Base-by-base conservation (phyloP, 73 alveolate species). In the Stentor roeselii region DNA sequence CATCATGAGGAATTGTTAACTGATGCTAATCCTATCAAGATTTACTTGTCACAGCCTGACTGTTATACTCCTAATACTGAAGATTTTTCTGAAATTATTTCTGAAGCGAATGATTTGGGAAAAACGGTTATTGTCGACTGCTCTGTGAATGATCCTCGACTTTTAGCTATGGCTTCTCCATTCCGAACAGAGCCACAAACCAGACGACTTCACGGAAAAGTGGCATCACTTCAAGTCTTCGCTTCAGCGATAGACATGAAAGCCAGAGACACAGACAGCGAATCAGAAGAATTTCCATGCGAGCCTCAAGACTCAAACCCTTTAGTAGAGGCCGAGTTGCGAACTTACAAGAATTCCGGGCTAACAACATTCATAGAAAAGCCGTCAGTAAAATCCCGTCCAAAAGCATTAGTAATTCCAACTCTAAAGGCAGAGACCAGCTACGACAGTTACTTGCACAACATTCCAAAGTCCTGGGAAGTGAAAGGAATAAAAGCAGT, bases 381-480 rank as follows among this genome's bases (percentile, higher is more conserved):
- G 21, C 30, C 6, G 21, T 21, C 6, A 50, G 21, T 6, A 27
- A n/a, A 40, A 67, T 32, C 50, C 34, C 21, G 80, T 21, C 80
- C 37, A 1, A 36, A 67, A 2, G 37, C 37, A 32, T 34, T 67
- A 21, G 80, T 21, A 0, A 21, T 32, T 2, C 80, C 80, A 67
- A 67, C 11, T 21, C 14, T 21, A 14, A 27, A 34, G 21, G 50
- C 21, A 67, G 41, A 67, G 41, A 67, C 67, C 21, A 21, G 37
- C 1, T 67, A 67, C 34, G 41, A 67, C 11, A 67, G 11, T 67
- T 67, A 67, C 34, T 67, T 21, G 11, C 80, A 21, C 34, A 67
- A 67, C 80, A 32, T 67, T 34, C 80, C 80, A 0, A 67, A n/a
- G 80, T 21, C n/a, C 34, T 67, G 80, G n/a, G 80, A 67, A 67